phyloP scores from a whole-genome alignment of 1,284 basidiomycete species.

The Ceratobasidium sp. region DNA sequence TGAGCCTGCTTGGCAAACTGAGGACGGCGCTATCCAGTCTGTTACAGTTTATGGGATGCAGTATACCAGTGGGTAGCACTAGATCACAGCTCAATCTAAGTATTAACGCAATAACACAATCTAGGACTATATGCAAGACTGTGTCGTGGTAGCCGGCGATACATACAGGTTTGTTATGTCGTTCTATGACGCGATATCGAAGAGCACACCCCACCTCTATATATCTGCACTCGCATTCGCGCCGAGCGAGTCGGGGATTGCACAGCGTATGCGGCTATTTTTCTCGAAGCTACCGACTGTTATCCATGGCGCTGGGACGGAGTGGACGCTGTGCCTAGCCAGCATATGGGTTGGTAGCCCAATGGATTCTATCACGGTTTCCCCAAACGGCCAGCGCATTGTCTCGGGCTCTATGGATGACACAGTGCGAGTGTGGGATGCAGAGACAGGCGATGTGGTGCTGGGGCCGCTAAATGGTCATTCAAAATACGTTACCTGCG shows the following conservation, averaged over 20 bases:
- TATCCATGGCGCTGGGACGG: not conserved
- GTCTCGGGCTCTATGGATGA: too few species aligned
- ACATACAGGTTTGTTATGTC: not conserved
- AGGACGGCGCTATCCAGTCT: not conserved
- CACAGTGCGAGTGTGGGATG: too few species aligned
- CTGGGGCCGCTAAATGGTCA: not conserved
- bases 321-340: too few species aligned
- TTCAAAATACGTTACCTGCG: not conserved
- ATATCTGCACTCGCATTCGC: conserved; percentile 23
- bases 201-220: conserved; percentile 15
- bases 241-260: not conserved
- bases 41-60: not conserved
- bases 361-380: not conserved
- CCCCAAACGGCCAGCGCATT: not conserved
- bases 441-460: not conserved
- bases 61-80: not conserved
- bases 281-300: not conserved
- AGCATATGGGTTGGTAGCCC: not conserved
- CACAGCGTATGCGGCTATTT: not conserved
- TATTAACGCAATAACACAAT: not conserved
- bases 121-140: not conserved
- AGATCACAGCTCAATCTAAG: not conserved
- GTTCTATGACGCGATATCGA: conserved; percentile 12
- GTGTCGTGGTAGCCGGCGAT: not conserved
- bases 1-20: conserved; percentile 4